phyloP scores from a whole-genome alignment of 352 stramenopile genomes.

The Globisporangium nodosum region DNA sequence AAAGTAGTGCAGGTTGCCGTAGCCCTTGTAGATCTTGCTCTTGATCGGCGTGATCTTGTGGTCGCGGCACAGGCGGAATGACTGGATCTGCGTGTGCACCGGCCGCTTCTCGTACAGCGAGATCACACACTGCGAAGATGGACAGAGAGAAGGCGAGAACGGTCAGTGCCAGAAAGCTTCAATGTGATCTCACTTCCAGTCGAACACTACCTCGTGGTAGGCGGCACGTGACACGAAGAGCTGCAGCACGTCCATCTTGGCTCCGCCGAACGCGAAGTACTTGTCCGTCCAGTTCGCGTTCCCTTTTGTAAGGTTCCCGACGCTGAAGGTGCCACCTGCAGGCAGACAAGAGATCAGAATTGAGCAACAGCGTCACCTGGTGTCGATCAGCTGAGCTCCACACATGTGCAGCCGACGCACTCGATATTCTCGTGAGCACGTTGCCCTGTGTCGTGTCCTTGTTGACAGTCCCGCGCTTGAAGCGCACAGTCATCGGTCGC shows the following conservation, averaged over 20 bases:
- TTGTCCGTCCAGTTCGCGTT: conserved; percentile 74
- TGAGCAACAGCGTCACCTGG: conserved; percentile 4
- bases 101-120: conserved; percentile 79
- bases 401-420: conserved; percentile 21
- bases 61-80: conserved; percentile 73
- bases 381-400: conserved; percentile 5
- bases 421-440: conserved; percentile 77
- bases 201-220: conserved; percentile 59
- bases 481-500: conserved; percentile 68
- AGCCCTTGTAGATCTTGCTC: conserved; percentile 87
- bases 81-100: conserved; percentile 81
- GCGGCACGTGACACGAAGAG: conserved; percentile 78
- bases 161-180: neutral
- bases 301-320: conserved; percentile 70
- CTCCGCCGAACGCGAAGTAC: conserved; percentile 78
- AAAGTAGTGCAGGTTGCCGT: conserved; percentile 83
- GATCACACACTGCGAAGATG: conserved; percentile 53
- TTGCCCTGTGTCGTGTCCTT: conserved; percentile 69
- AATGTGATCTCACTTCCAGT: neutral
- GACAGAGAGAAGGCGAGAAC: neutral
- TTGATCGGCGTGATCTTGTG: conserved; percentile 85
- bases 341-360: neutral
- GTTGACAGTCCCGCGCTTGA: conserved; percentile 53
- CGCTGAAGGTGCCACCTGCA: conserved; percentile 77
- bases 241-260: conserved; percentile 80